These are phyloP conservation scores for Mycena pura DNA, from an alignment of 768 basidiomycete genomes.

Conservation along the genomic window DNA sequence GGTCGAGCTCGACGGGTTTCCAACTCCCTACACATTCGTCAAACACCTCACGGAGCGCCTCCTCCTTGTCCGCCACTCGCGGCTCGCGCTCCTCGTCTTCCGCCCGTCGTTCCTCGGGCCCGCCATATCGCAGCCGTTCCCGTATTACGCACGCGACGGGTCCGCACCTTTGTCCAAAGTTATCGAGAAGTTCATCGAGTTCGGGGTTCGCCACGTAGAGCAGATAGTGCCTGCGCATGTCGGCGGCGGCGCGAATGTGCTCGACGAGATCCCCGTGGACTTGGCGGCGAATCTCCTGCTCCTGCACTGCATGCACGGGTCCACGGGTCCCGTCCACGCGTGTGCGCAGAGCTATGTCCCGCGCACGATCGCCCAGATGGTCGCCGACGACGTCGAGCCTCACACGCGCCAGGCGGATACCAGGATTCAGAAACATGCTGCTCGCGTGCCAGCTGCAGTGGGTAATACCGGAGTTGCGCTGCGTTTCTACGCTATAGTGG, in stretches of 20 bases:
- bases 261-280: slow-evolving; percentile 9
- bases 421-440: not conserved
- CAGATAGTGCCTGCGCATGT: not conserved
- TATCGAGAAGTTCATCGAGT: not conserved
- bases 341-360: not conserved
- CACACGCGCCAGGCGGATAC: not conserved
- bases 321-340: not conserved
- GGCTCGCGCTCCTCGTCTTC: not conserved
- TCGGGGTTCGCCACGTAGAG: not conserved
- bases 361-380: not conserved
- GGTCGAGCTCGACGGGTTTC: not conserved
- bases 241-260: not conserved
- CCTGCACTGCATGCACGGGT: not conserved
- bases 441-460: not conserved
- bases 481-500: not conserved
- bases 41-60: slow-evolving; percentile 4
- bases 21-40: not conserved
- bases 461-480: not conserved
- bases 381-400: not conserved
- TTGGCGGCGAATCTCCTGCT: slow-evolving; percentile 1
- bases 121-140: not conserved
- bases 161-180: not conserved
- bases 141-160: not conserved
- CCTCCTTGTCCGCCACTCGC: not conserved
- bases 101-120: not conserved